phyloP scores from a whole-genome alignment of 2,329 filamentous ascomycete genomes.

The Dothistroma septosporum region DNA sequence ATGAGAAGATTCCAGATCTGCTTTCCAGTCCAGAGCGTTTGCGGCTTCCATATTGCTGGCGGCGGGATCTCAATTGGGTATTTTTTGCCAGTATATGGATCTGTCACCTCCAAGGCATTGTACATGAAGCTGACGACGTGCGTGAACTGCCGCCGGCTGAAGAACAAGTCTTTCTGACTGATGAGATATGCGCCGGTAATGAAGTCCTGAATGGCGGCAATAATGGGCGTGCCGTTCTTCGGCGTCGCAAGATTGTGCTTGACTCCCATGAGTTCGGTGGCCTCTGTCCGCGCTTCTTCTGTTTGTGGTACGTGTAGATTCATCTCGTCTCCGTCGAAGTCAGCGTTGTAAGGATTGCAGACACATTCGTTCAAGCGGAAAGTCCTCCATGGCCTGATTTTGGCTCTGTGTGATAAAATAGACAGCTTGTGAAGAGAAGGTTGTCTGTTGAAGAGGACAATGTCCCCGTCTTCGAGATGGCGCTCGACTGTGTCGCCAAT shows the following conservation, averaged over 20 bases:
- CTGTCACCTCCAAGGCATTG: slow-evolving; percentile 57
- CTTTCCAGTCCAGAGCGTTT: slow-evolving; percentile 91
- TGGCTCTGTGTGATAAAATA: slow-evolving; percentile 93
- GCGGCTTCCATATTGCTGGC: slow-evolving; percentile 79
- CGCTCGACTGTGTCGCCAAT: slow-evolving; percentile 89
- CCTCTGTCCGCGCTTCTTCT: slow-evolving; percentile 91
- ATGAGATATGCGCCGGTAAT: slow-evolving; percentile 91
- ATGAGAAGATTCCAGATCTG: slow-evolving; percentile 91
- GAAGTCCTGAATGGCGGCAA: slow-evolving; percentile 98
- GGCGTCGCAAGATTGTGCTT: slow-evolving; percentile 94
- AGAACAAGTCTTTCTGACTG: slow-evolving; percentile 90
- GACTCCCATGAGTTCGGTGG: slow-evolving; percentile 94
- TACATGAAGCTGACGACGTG: slow-evolving; percentile 95
- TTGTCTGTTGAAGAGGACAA: slow-evolving; percentile 96
- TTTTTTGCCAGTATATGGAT: slow-evolving; percentile 44
- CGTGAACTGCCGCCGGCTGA: slow-evolving; percentile 79
- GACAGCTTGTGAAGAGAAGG: slow-evolving; percentile 97
- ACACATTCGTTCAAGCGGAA: slow-evolving; percentile 98
- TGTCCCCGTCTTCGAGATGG: slow-evolving; percentile 90
- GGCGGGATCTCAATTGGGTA: slow-evolving; percentile 78
- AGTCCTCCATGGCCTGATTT: slow-evolving; percentile 89
- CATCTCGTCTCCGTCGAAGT: slow-evolving; percentile 99
- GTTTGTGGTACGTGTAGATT: slow-evolving; percentile 97
- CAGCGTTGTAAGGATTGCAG: slow-evolving; percentile 95
- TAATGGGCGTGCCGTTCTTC: slow-evolving; percentile 96